A percentile compares a stretch with the other conserved stretches of the same genome.
These are phyloP conservation scores for Teratosphaeria nubilosa DNA, from an alignment of 2,329 filamentous ascomycete species.

Conservation along the genomic window DNA sequence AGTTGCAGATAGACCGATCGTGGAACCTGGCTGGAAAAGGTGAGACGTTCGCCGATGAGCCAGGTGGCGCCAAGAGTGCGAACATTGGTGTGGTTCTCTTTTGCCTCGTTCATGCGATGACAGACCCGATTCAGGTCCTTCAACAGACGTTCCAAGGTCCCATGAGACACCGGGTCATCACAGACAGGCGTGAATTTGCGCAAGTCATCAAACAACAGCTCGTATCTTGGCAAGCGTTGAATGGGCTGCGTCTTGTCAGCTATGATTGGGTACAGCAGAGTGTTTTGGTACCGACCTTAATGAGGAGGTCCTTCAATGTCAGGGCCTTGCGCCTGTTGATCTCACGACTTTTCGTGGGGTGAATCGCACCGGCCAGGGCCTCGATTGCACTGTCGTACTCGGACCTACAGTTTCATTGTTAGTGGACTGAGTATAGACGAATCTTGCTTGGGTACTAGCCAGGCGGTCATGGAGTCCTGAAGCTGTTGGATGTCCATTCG, in stretches of 20 bases:
- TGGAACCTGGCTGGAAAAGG: conserved; percentile 61
- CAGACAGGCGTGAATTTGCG: conserved; percentile 71
- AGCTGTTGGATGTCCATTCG: conserved; percentile 63
- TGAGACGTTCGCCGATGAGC: conserved; percentile 70
- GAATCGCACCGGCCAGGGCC: conserved; percentile 63
- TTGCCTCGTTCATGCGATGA: conserved; percentile 73
- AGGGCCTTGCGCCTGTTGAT: conserved; percentile 62
- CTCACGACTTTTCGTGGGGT: conserved; percentile 55
- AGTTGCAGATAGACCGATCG: conserved; percentile 51
- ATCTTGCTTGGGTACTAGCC: conserved; percentile 31
- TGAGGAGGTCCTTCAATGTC: conserved; percentile 74
- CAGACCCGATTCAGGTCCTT: conserved; percentile 64
- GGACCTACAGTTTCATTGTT: conserved; percentile 1
- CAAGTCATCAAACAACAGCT: conserved; percentile 74
- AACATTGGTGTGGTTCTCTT: conserved; percentile 61
- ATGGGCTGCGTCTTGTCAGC: conserved; percentile 55
- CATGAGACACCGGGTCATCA: conserved; percentile 75
- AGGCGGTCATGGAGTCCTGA: conserved; percentile 59
- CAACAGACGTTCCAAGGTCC: conserved; percentile 65
- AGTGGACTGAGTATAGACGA: not conserved
- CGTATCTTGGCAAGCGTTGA: conserved; percentile 85
- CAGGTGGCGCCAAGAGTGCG: conserved; percentile 70
- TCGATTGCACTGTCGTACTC: conserved; percentile 78
- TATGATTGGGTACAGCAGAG: not conserved
- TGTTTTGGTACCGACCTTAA: conserved; percentile 54